These are phyloP conservation scores for Nitzschia sp. DNA, from an alignment of 108 stramenopile genomes.

Conservation along the genomic window DNA sequence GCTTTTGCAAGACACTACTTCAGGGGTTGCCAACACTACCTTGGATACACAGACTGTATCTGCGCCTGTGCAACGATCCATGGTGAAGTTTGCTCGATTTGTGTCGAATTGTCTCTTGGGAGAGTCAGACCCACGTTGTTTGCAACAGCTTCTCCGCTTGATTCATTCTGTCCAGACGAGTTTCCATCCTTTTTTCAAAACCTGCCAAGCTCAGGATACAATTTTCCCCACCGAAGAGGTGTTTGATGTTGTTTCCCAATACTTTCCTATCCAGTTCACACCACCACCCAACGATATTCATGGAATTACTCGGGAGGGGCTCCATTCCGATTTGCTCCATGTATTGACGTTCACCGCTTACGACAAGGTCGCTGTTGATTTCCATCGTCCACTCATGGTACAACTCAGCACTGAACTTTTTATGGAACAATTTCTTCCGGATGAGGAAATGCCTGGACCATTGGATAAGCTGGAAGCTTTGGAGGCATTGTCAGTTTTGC, in stretches of 20 bases:
- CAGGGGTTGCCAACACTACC: constrained; percentile 9
- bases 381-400: constrained; percentile 56
- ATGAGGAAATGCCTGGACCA: constrained; percentile 39
- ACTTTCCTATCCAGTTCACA: constrained; percentile 84
- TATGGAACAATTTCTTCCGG: constrained; percentile 68
- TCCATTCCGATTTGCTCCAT: constrained; percentile 58
- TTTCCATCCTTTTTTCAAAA: constrained; percentile 21
- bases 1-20: constrained; percentile 48
- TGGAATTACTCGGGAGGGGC: constrained; percentile 68
- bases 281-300: constrained; percentile 83
- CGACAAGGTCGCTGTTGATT: constrained; percentile 19
- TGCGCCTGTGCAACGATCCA: constrained; percentile 21
- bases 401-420: constrained; percentile 57
- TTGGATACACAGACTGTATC: constrained; percentile 1
- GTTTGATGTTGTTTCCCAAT: constrained; percentile 84
- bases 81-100: constrained; percentile 54
- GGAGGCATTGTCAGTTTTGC: constrained; percentile 53
- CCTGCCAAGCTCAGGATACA: constrained; percentile 4
- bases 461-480: constrained; percentile 65
- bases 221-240: constrained; percentile 61
- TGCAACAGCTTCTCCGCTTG: constrained; percentile 68
- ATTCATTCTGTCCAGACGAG: constrained; percentile 54
- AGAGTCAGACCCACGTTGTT: constrained; percentile 87
- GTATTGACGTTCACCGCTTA: constrained; percentile 56
- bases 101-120: constrained; percentile 73